Evolutionary conservation across 2,329 filamentous ascomycete genomes (phyloP), one percentile per base, ranked within the genome.

Genomic region (Botrytis porri): DNA sequence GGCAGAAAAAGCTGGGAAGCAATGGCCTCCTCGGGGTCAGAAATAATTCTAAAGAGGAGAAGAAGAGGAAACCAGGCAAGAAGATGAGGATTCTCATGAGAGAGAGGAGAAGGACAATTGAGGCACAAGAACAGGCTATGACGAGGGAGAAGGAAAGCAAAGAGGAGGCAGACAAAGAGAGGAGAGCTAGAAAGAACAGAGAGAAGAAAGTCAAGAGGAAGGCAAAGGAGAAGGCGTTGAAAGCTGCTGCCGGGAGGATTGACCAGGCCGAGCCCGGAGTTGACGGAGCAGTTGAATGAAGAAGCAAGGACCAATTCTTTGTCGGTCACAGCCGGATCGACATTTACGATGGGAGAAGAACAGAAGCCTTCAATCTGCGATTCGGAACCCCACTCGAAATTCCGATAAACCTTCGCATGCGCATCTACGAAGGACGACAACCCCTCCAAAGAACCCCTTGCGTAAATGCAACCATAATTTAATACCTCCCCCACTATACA

Each of bases 181-280:
- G 90, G 84, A 89, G 89, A 83, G 89, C 89, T 82, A 84, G 88
- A 76, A 79, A 89, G 75, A 91, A 91, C 76, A 81, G 87, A 73
- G 80, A 86, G 77, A 89, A 88, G 83, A 90, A 90, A 82, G 76
- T 89, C 74, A 87, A 88, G 80, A 84, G 85, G 78, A 85, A 85
- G 77, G 84, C 85, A 61, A 90, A 90, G 81, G 87, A 85, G 75
- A 88, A 84, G 79, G 86, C 86, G 77, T 83, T 84, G 81, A 89
- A 88, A 77, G 76, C 81, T 78, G 79, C 66, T 14, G 14, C 37
- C 16, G 65, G 72, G 39, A 60, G 57, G 48, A 41, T n/a, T 54
- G 6, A 61, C 20, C 67, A 65, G 25, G 43, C 29, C 20, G 45
- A 43, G 35, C 43, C 57, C 43, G 65, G 66, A 63, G 71, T 57